Evolutionary conservation across 2,329 filamentous ascomycete species (phyloP).

Genomic region (Biscogniauxia sp.): DNA sequence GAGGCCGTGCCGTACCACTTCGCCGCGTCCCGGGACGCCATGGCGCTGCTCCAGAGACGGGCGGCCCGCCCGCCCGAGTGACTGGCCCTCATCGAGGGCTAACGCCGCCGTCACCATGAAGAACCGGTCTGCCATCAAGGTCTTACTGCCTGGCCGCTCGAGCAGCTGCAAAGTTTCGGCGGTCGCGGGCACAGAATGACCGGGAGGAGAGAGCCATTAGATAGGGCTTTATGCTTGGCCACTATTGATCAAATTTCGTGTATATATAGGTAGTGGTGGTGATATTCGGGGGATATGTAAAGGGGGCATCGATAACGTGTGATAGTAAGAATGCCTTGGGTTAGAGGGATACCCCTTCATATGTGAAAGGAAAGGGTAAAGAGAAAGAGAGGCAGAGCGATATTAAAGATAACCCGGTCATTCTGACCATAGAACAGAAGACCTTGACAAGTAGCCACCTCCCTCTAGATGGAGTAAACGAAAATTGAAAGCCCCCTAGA

Average conservation of each 20-base stretch:
- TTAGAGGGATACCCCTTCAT: not conserved
- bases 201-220: no score
- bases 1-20: constrained; percentile 23
- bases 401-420: no score
- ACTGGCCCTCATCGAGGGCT: constrained; percentile 24
- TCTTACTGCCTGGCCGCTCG: constrained; percentile 15
- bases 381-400: not conserved
- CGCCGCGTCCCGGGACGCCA: constrained; percentile 18
- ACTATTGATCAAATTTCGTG: no score
- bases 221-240: no score
- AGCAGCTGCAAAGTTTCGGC: constrained; percentile 1
- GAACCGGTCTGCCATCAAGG: constrained; percentile 6
- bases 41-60: constrained; percentile 20
- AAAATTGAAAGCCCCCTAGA: not conserved
- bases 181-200: no score
- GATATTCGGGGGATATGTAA: not conserved
- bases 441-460: not conserved
- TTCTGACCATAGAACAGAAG: not conserved
- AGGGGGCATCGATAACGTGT: not conserved
- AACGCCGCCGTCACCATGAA: constrained; percentile 16
- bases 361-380: not conserved
- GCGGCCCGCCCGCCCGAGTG: constrained; percentile 23
- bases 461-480: not conserved
- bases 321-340: not conserved
- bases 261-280: not conserved